Evolutionary conservation across 352 stramenopile species (phyloP), one percentile per base, ranked within the genome.

Genomic region (Phytophthora foliorum): DNA sequence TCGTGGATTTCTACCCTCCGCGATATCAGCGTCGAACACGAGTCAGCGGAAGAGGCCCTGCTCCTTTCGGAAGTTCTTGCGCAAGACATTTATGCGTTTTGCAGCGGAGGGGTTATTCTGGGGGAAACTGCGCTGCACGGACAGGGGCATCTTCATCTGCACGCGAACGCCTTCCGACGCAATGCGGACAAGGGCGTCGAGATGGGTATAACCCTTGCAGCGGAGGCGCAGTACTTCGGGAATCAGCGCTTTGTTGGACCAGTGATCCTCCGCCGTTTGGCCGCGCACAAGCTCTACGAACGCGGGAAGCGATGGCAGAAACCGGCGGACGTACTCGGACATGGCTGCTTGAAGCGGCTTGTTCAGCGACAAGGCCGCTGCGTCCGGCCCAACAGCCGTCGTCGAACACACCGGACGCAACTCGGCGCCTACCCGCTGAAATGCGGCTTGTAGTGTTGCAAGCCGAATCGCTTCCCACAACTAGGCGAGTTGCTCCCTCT

Each of bases 51-150:
- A 39, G 1, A 31, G 8, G 16, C 41, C 57, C 11, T 56, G 57
- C 19, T 64, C 44, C n/a, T 64, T 64, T 8, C 45, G 45, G n/a
- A 64, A 56, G 32, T 64, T 56, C 16, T 14, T 4, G 27, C 41
- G 42, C 6, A 63, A 16, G 55, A 55, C 42, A 3, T 22, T 29
- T 6, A 50, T 19, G 0, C 57, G 24, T 6, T 13, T 1, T 1
- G 21, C n/a, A 0, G 44, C 45, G 1, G 57, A 57, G 0, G 31
- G 45, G 5, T 56, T 42, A 11, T 64, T 56, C 7, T 44, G 16
- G 0, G 45, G 57, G 4, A 57, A 50, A 4, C 0, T 4, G 6
- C 4, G 4, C 10, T 64, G 57, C 0, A n/a, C n/a, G n/a, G 4
- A 16, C 34, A 4, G 21, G 2, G 16, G 24, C 57, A 4, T 34